These are phyloP conservation scores for Harrya chromipes DNA, from an alignment of 768 basidiomycete genomes.

Conservation along the genomic window DNA sequence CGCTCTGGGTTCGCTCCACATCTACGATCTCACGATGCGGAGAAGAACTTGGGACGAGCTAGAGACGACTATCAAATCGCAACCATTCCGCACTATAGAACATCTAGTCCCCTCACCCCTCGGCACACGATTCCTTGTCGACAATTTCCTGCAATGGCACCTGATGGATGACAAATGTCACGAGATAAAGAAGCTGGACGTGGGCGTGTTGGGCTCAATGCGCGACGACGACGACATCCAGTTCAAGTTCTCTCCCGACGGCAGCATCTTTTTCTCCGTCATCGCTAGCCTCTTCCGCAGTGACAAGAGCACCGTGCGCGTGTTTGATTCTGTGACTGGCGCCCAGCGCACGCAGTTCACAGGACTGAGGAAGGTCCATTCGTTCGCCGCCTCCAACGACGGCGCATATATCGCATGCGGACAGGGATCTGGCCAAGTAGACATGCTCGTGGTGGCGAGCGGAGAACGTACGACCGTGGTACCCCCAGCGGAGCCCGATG, in stretches of 20 bases:
- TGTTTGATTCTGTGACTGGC: slow-evolving; percentile 12
- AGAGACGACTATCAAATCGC: neutral
- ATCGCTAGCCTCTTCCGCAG: neutral
- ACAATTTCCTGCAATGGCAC: neutral
- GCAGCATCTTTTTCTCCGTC: slow-evolving; percentile 5
- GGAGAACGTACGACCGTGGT: neutral
- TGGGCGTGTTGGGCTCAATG: neutral
- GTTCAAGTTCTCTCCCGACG: slow-evolving; percentile 14
- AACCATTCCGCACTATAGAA: neutral
- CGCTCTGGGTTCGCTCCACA: slow-evolving; percentile 3
- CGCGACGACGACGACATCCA: neutral
- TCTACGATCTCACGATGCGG: slow-evolving; percentile 3
- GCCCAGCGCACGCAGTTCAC: slow-evolving; percentile 5
- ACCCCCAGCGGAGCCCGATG: neutral
- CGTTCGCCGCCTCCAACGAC: neutral
- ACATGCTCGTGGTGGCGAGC: neutral
- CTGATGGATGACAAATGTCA: slow-evolving; percentile 3
- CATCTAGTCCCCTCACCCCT: neutral
- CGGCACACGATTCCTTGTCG: slow-evolving; percentile 12
- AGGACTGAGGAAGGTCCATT: slow-evolving; percentile 8
- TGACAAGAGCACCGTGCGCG: slow-evolving; percentile 6
- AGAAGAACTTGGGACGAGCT: slow-evolving; percentile 3
- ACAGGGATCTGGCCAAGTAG: slow-evolving; percentile 1
- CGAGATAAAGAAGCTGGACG: slow-evolving; percentile 8
- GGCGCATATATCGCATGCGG: slow-evolving; percentile 11